Conservation (phyloP, 371 early-diverging fungal genomes). For the Lichtheimia ornata region DNA sequence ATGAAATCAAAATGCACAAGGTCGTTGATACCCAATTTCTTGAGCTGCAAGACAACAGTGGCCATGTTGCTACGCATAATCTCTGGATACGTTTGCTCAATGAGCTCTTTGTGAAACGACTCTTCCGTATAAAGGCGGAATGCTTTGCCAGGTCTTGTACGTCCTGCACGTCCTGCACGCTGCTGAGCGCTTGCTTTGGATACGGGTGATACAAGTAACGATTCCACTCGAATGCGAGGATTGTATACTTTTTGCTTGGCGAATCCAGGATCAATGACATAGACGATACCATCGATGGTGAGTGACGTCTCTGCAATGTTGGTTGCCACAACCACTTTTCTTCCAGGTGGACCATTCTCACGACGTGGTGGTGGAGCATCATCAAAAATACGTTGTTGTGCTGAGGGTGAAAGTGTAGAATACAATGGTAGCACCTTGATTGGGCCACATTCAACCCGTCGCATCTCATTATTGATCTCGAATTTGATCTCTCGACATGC, state of each 20-base stretch:
- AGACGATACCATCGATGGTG: constrained; percentile 98
- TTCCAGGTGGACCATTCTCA: constrained; percentile 79
- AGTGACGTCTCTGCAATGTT: constrained; percentile 99
- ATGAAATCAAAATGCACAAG: constrained; percentile 92
- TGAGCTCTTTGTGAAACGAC: constrained; percentile 76
- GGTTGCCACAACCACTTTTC: constrained; percentile 95
- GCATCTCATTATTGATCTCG: constrained; percentile 63
- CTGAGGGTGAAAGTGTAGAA: constrained; percentile 88
- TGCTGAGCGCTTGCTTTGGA: constrained; percentile 82
- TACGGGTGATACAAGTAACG: constrained; percentile 75
- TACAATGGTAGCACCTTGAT: constrained; percentile 86
- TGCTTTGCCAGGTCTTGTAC: constrained; percentile 91
- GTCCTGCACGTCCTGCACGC: constrained; percentile 90
- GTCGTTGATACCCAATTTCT: constrained; percentile 87
- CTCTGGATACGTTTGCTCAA: constrained; percentile 90
- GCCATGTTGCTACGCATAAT: constrained; percentile 86
- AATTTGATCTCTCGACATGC: constrained; percentile 74
- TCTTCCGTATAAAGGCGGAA: constrained; percentile 92
- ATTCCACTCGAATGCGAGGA: constrained; percentile 88
- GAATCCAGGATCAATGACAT: constrained; percentile 98
- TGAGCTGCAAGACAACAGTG: constrained; percentile 81
- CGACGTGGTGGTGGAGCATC: constrained; percentile 78
- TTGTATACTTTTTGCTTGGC: constrained; percentile 98
- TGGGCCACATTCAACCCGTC: constrained; percentile 65
- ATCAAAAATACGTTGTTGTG: constrained; percentile 91